Evolutionary conservation across 2,329 filamentous ascomycete species (phyloP), one percentile per base, ranked within the genome.

Genomic region (Diaporthe sp.): DNA sequence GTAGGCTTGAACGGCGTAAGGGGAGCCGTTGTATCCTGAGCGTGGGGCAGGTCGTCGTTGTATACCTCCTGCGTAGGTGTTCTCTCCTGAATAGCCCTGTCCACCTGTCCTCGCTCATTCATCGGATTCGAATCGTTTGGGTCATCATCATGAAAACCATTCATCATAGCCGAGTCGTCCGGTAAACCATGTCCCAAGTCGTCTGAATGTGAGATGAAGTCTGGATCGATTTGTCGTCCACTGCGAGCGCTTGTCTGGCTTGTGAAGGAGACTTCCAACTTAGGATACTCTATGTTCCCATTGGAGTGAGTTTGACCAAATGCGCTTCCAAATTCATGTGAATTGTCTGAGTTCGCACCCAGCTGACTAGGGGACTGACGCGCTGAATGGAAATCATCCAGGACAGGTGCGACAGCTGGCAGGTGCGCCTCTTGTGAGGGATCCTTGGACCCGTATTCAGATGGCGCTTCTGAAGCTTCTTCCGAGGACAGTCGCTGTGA

Each of bases 181-280:
- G 58, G 33, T 22, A 35, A 9, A 6, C 47, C 79, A 25, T 77
- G 75, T 52, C 82, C 82, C 52, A 82, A 79, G 47, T 84, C 82
- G 19, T 83, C 79, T 17, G 72, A 74, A 64, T 74, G 72, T 8
- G 69, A 42, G 77, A 81, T 80, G 69, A 84, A 83, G 17, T 83
- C 80, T 7, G 84, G 85, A 73, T 89, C 87, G 4, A 86, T 85
- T 74, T 90, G 89, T 19, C 87, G 85, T 33, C 88, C 89, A 78
- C 85, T 89, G 75, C 61, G 83, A 77, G 84, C 79, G 77, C 85
- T 89, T 74, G 82, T 83, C 12, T 80, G 80, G 28, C 85, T 85
- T 0, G 85, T 86, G 4, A 81, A 80, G 33, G 79, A 79, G 1
- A 80, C 58, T 8, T 78, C 78, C 3, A 82, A 60, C 50, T 79